phyloP scores from a whole-genome alignment of 495 filamentous ascomycete species.

The Lichenothelia convexa region DNA sequence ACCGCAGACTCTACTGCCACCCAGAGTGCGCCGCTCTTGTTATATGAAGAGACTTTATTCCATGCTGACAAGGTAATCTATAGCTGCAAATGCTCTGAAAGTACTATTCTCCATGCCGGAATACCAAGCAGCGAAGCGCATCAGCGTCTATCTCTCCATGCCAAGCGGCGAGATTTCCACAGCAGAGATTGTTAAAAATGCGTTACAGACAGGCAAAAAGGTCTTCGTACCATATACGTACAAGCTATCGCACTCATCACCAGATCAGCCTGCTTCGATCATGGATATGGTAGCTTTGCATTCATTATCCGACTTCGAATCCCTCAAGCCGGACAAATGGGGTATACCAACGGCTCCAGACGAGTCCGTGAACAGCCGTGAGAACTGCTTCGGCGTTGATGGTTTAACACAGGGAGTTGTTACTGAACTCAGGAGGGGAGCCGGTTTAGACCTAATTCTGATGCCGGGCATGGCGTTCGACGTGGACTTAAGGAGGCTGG shows the following conservation, averaged over 20 bases:
- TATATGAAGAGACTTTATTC: constrained; percentile 1
- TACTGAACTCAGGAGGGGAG: not conserved
- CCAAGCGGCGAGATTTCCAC: constrained; percentile 69
- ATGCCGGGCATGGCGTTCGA: constrained; percentile 95
- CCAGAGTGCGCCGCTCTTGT: constrained; percentile 42
- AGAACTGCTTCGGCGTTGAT: constrained; percentile 48
- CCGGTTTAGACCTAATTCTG: constrained; percentile 59
- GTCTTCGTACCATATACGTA: constrained; percentile 87
- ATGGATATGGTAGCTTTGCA: constrained; percentile 88
- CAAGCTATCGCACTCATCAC: constrained; percentile 27
- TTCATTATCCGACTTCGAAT: constrained; percentile 55
- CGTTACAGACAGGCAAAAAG: constrained; percentile 54
- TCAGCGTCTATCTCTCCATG: constrained; percentile 90
- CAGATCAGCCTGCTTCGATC: constrained; percentile 29
- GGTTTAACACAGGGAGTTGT: constrained; percentile 15
- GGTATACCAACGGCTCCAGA: constrained; percentile 67
- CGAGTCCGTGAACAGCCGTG: constrained; percentile 39
- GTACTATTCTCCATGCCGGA: constrained; percentile 40
- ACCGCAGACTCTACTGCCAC: constrained; percentile 34
- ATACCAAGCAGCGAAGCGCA: constrained; percentile 50
- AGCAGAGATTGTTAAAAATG: constrained; percentile 58
- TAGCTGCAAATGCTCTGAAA: constrained; percentile 41
- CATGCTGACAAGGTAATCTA: constrained; percentile 8
- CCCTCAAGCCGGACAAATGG: constrained; percentile 63
- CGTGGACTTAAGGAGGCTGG: constrained; percentile 50